Evolutionary conservation across 768 basidiomycete species (phyloP).

Genomic region (Amylocystis lapponica): DNA sequence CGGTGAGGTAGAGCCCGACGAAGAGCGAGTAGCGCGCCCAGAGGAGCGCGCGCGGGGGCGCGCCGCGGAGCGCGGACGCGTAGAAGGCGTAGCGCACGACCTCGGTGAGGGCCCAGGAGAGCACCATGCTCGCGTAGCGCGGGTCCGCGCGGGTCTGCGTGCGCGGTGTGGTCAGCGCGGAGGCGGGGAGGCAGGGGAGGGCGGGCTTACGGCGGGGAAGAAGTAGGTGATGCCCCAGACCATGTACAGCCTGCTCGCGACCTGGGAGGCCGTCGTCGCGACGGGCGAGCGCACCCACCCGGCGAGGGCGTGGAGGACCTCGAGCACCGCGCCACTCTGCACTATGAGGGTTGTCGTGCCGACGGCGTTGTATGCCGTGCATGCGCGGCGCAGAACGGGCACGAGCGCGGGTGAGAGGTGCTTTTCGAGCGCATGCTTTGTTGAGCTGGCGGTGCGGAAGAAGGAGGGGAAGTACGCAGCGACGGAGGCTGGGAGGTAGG

Average conservation of each 20-base stretch:
- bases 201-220: slow-evolving; percentile 49
- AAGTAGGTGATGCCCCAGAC: slow-evolving; percentile 79
- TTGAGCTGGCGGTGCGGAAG: slow-evolving; percentile 7
- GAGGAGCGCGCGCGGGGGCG: slow-evolving; percentile 43
- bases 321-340: slow-evolving; percentile 79
- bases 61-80: slow-evolving; percentile 55
- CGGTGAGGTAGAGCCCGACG: slow-evolving; percentile 89
- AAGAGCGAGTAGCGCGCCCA: slow-evolving; percentile 90
- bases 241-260: slow-evolving; percentile 72
- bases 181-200: not conserved
- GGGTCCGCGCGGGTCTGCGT: slow-evolving; percentile 68
- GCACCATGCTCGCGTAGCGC: slow-evolving; percentile 83
- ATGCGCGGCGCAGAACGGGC: slow-evolving; percentile 44
- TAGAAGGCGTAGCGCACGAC: slow-evolving; percentile 91
- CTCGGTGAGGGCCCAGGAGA: slow-evolving; percentile 91
- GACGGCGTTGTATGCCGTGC: slow-evolving; percentile 55
- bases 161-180: not conserved
- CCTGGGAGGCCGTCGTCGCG: slow-evolving; percentile 72
- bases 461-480: slow-evolving; percentile 7
- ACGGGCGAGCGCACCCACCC: slow-evolving; percentile 78
- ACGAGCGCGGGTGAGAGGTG: slow-evolving; percentile 31
- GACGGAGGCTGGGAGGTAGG: slow-evolving; percentile 1
- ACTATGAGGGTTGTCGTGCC: slow-evolving; percentile 62
- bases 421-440: slow-evolving; percentile 9
- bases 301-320: slow-evolving; percentile 74